Percentiles rank a stretch among this genome's conserved stretches.
Conservation (phyloP, 129 eudicot genomes). For the Chrysanthemum lavandulifolium region DNA sequence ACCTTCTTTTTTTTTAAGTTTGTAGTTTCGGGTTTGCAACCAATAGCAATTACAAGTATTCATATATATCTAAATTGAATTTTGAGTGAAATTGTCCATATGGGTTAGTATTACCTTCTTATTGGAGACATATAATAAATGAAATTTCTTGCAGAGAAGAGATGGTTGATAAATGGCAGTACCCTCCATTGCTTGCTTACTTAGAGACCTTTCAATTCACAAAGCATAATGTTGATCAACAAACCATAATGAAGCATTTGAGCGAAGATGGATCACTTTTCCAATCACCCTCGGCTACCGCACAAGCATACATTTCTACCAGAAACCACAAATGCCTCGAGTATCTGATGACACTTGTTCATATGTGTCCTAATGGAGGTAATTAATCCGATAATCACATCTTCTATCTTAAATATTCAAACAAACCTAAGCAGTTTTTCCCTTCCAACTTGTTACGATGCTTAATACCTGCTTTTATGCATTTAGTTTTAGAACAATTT, state of each 20-base stretch:
- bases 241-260: constrained; percentile 25
- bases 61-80: no score
- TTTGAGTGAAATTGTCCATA: no score
- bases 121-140: not conserved
- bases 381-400: not conserved
- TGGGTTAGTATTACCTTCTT: no score
- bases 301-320: constrained; percentile 41
- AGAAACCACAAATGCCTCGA: constrained; percentile 43
- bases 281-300: constrained; percentile 63
- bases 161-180: no score
- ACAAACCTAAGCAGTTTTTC: no score
- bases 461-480: no score
- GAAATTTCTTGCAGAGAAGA: constrained; percentile 35
- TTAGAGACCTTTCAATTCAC: constrained; percentile 41
- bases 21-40: no score
- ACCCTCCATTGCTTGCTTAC: constrained; percentile 29
- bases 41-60: not conserved
- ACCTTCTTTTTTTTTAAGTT: constrained; percentile 6
- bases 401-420: not conserved
- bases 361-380: constrained; percentile 50
- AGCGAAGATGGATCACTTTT: constrained; percentile 50
- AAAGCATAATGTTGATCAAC: constrained; percentile 16
- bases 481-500: no score
- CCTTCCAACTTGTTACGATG: no score
- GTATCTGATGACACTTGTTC: constrained; percentile 40